Base-by-base conservation (phyloP, 768 basidiomycete genomes). In the Saitozyma sp. region DNA sequence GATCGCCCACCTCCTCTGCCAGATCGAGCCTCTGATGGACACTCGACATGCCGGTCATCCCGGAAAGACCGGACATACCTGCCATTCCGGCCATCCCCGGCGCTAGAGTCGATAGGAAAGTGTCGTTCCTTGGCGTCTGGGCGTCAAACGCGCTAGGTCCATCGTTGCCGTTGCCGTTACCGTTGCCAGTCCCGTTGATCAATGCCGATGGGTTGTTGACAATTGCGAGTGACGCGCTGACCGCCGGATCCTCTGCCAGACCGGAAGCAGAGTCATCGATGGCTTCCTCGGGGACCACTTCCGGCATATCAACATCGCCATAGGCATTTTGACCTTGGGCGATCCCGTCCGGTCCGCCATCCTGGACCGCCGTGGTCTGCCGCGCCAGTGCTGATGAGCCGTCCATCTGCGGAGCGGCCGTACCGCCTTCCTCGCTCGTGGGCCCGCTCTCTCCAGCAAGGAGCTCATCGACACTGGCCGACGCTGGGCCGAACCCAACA, bases 61-160 rank as follows among this genome's bases (percentile, higher is more conserved):
- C 56, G 19, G 39, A 39, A 16, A 14, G 50, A n/a, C 17, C 20
- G 17, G 66, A 61, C n/a, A 68, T 40, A 9, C 61, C 69, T 8
- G 66, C 45, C 14, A 64, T n/a, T 54, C 68, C 64, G 38, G 63
- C 61, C 43, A 73, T 63, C 6, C 66, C 64, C 6, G 69, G 69
- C 6, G 78, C 78, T 2, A 81, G 66, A 0, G 78, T 79, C 42
- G 74, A 70, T 11, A 81, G 68, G 72, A 81, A 80, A 19, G 74
- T 78, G 17, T 75, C 73, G 65, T 81, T 81, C 59, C 75, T 77
- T 0, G 81, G 81, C 11, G 81, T 81, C 3, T 76, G 69, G 6
- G 75, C 74, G 16, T 70, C 65, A 2, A 66, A 59, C 56, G 62
- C 59, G 45, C 20, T 39, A 54, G 49, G 29, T 29, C 29, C 29